Evolutionary conservation across 257 asterid genomes (phyloP), one percentile per base, ranked within the genome.

Genomic region (Rubia yunnanensis): DNA sequence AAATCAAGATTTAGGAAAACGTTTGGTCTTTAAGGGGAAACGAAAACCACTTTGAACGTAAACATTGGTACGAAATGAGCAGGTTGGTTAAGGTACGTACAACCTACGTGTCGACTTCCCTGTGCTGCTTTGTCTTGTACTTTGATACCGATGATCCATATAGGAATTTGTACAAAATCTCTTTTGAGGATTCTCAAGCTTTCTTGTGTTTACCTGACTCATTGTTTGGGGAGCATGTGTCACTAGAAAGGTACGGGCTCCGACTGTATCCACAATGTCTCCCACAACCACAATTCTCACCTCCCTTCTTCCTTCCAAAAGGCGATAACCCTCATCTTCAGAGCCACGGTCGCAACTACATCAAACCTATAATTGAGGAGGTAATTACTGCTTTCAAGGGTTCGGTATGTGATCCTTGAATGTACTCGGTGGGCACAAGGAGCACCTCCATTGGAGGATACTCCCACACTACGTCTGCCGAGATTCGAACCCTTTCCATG

Each of bases 171-270:
- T 58, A 70, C 62, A 34, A 44, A 59, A 64, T 71, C 76, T 64
- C 22, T 10, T 27, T n/a, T 28, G 22, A 22, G 71, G 76, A 71
- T 71, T 56, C 76, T 65, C 56, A 4, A 20, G 46, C 44, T 69
- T 32, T 17, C 32, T 2, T 13, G 58, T 55, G 27, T 57, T 56
- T 41, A 27, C 1, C 0, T 50, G 14, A 63, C 10, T 53, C 46
- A 53, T 53, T 63, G 56, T 44, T 67, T 71, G 64, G 46, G 64
- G 76, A 70, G 64, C 72, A 72, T 44, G 72, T 58, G 63, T 66
- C 72, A 44, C 7, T 44, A 15, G 2, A 7, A 17, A 17, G n/a
- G 52, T 44, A 44, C 20, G 48, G 52, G 52, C 52, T 44, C 13
- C 13, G 20, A 44, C 0, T 44, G 52, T 2, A 44, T 14, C 7